Evolutionary conservation across 2,329 filamentous ascomycete species (phyloP).

Genomic region (Arthrinium phaeospermum): DNA sequence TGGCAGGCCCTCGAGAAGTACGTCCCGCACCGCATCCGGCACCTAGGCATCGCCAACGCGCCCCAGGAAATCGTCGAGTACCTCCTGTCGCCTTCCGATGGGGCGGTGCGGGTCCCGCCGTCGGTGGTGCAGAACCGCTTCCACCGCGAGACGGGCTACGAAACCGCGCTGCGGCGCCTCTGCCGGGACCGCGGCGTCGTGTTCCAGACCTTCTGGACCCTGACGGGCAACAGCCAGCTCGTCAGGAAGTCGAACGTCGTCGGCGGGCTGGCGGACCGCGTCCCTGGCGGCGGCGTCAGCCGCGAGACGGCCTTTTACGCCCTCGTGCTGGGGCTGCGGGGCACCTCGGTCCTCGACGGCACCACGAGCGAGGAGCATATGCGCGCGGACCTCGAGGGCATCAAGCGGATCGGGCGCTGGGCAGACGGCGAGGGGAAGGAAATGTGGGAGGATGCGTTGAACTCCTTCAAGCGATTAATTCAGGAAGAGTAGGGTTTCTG

Average conservation of each 20-base stretch:
- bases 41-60: slow-evolving; percentile 80
- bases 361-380: slow-evolving; percentile 54
- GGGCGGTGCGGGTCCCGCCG: slow-evolving; percentile 42
- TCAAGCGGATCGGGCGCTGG: slow-evolving; percentile 47
- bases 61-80: slow-evolving; percentile 59
- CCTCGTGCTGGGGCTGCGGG: slow-evolving; percentile 53
- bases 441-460: not conserved
- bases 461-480: not conserved
- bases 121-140: slow-evolving; percentile 80
- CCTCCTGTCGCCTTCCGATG: slow-evolving; percentile 45
- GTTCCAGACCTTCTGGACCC: slow-evolving; percentile 62
- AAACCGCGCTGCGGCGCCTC: slow-evolving; percentile 61
- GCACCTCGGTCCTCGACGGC: slow-evolving; percentile 51
- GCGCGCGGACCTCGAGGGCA: slow-evolving; percentile 53
- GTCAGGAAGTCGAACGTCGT: slow-evolving; percentile 51
- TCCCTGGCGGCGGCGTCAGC: slow-evolving; percentile 43
- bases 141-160: slow-evolving; percentile 63
- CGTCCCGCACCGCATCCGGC: slow-evolving; percentile 67
- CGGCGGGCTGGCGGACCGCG: slow-evolving; percentile 49
- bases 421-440: slow-evolving; percentile 47
- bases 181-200: slow-evolving; percentile 48
- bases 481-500: not conserved
- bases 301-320: slow-evolving; percentile 52
- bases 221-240: slow-evolving; percentile 52
- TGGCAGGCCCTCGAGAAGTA: slow-evolving; percentile 72